Evolutionary conservation across 345 rosid species (phyloP).

Genomic region (Kernera saxatilis): DNA sequence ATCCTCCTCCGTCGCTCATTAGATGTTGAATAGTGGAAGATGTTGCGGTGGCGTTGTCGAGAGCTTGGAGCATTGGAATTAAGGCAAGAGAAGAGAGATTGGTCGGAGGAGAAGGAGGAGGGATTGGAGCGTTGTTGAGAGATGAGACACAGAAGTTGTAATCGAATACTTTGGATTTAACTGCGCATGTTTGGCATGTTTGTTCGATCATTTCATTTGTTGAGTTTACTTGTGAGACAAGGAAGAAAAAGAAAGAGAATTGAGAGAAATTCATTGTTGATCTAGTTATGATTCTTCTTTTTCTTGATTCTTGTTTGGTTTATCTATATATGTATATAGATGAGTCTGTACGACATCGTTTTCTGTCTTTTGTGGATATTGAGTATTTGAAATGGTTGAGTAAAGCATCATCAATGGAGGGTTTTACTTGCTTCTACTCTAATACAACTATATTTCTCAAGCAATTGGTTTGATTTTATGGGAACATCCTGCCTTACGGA

Average conservation of each 20-base stretch:
- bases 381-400: conserved; percentile 14
- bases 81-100: conserved; percentile 48
- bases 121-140: conserved; percentile 41
- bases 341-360: not conserved
- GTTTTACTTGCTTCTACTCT: conserved; percentile 26
- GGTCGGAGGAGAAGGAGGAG: conserved; percentile 33
- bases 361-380: not conserved
- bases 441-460: not conserved
- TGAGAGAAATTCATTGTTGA: conserved; percentile 17
- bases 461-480: too few relatives aligned
- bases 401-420: conserved; percentile 9
- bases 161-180: conserved; percentile 32
- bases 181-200: conserved; percentile 44
- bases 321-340: conserved; percentile 2
- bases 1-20: conserved; percentile 23
- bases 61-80: conserved; percentile 51
- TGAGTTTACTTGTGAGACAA: conserved; percentile 12
- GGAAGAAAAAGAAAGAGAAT: not conserved
- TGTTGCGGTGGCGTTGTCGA: conserved; percentile 48
- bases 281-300: not conserved
- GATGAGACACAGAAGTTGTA: conserved; percentile 38
- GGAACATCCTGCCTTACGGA: too few relatives aligned
- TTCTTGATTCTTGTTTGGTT: not conserved
- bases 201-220: conserved; percentile 31
- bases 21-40: conserved; percentile 36